Conservation (phyloP, 2,329 filamentous ascomycete genomes). For the Ambrosiella beaveri region DNA sequence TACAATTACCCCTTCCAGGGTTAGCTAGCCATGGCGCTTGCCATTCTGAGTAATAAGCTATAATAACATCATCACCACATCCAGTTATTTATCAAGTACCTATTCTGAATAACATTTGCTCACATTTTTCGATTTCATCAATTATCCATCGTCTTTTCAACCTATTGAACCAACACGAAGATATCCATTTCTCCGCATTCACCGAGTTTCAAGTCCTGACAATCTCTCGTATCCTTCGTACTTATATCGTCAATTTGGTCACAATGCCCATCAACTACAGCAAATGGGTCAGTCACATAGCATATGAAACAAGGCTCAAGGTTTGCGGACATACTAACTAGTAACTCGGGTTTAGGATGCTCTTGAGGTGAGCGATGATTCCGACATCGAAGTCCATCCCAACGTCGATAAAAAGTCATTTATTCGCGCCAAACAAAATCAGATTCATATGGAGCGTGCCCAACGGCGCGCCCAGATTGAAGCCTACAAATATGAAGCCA, state of each 20-base stretch:
- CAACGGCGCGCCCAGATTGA: constrained; percentile 79
- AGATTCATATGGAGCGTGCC: constrained; percentile 82
- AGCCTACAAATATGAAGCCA: constrained; percentile 78
- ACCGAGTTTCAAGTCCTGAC: neutral
- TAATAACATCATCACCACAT: too few relatives aligned
- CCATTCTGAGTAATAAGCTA: neutral
- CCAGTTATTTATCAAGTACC: neutral
- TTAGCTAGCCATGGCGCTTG: neutral
- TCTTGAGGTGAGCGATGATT: constrained; percentile 94
- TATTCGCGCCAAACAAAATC: constrained; percentile 92
- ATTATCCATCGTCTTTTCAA: neutral
- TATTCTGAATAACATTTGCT: neutral
- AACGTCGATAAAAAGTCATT: constrained; percentile 98
- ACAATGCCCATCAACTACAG: constrained; percentile 42
- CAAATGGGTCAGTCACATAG: constrained; percentile 41
- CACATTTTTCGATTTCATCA: neutral
- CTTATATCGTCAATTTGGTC: constrained; percentile 10
- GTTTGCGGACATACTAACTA: neutral
- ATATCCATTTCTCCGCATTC: neutral
- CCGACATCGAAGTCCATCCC: constrained; percentile 92
- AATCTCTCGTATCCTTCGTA: neutral
- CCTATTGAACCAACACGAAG: neutral
- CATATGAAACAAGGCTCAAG: neutral
- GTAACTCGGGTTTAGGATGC: constrained; percentile 41
- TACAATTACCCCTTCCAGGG: neutral